Evolutionary conservation across 441 rosid genomes (phyloP), one percentile per base, ranked within the genome.

Genomic region (Pelargonium fulgidum): DNA sequence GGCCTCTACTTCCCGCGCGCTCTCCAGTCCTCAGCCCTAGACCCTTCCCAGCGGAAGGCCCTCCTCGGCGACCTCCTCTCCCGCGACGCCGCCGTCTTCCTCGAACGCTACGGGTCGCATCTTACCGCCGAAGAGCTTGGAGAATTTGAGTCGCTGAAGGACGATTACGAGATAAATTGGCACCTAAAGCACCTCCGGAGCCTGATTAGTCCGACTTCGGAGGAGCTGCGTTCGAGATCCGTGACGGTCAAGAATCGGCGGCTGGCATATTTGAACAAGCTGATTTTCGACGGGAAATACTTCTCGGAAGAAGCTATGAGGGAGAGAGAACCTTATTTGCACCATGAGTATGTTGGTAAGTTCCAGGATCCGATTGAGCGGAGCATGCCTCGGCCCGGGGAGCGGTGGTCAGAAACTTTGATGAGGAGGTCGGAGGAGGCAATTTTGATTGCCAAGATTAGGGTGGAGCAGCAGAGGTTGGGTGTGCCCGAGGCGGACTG

Each of bases 221-320:
- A 87, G 62, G 91, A 93, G 72, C 72, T 88, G 76, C 83, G 77
- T 65, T 83, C 77, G 0, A 85, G 88, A 83, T 82, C 87, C 0
- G 87, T 87, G 70, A 78, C 80, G 39, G 94, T 89, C 66, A 91
- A 88, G 84, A 93, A 93, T 66, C 76, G 98, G 66, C 87, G 97
- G 75, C 71, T 85, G 71, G 98, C 97, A 9, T 93, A 84, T 68
- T 74, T 93, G 75, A 79, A 85, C 72, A 84, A 77, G 75, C 83
- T 91, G 77, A 77, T 93, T 0, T 33, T 65, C 24, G 94, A 85
- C 10, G 97, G 98, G 22, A 84, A 78, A 24, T 91, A 91, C 71
- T 93, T 93, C 72, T 93, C 97, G 0, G 98, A 93, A 81, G 98
- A 93, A 58, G 89, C 91, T 5, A 93, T 93, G 98, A 86, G 98